These are phyloP conservation scores for Trichosporon asahii DNA, from an alignment of 1,284 basidiomycete genomes.

Conservation along the genomic window DNA sequence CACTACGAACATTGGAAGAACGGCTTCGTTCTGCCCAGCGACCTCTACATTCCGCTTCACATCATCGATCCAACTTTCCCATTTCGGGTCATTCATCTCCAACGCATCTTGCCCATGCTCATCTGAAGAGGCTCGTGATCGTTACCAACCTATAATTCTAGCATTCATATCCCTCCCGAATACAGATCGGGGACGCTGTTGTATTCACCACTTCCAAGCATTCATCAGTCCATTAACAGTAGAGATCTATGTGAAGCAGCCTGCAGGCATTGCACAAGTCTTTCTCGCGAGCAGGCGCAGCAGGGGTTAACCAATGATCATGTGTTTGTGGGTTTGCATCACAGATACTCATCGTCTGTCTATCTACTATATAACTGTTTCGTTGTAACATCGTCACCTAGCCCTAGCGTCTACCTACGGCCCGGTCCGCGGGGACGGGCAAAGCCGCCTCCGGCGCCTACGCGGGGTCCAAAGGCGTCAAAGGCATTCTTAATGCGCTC, in stretches of 20 bases:
- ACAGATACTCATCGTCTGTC: not conserved
- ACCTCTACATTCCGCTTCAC: not conserved
- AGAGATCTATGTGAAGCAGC: not conserved
- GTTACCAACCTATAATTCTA: not conserved
- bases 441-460: constrained; percentile 37
- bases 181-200: not conserved
- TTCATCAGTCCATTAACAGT: not conserved
- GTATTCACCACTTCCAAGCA: not conserved
- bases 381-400: not conserved
- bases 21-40: not conserved
- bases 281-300: too few relatives aligned
- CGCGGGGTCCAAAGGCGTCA: constrained; percentile 50
- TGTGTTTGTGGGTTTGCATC: not conserved
- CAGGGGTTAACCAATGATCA: not conserved
- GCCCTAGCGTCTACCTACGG: constrained; percentile 25
- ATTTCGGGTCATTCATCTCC: not conserved
- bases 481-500: constrained; percentile 45
- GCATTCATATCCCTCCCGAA: not conserved
- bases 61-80: not conserved
- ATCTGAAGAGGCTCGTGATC: not conserved
- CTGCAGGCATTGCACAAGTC: not conserved
- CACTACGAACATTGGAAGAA: not conserved
- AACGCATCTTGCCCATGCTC: not conserved
- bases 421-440: constrained; percentile 48
- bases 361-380: not conserved